These are phyloP conservation scores for Chlorophyllum brunneum DNA, from an alignment of 768 basidiomycete species.

Conservation along the genomic window DNA sequence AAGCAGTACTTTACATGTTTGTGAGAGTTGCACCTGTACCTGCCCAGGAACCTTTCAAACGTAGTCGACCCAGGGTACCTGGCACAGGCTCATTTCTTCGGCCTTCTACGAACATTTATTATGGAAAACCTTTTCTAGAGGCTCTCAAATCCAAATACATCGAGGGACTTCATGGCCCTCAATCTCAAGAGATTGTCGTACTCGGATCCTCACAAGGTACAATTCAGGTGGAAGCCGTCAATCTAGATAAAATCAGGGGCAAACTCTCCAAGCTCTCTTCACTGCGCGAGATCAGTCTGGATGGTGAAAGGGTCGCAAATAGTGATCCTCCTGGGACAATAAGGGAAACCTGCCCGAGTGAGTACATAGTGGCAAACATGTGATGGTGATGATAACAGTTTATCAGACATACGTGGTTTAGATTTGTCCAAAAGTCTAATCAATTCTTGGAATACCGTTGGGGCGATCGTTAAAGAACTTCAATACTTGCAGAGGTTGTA, in stretches of 20 bases:
- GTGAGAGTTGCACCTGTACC: conserved; percentile 38
- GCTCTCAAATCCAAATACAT: conserved; percentile 80
- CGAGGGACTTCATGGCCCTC: conserved; percentile 51
- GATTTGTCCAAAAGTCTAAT: conserved; percentile 80
- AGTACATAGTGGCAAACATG: conserved; percentile 22
- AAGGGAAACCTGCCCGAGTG: conserved; percentile 61
- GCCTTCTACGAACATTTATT: conserved; percentile 51
- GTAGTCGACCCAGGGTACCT: conserved; percentile 38
- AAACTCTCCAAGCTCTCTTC: conserved; percentile 64
- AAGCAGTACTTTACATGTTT: conserved; percentile 74
- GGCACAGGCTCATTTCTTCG: conserved; percentile 81
- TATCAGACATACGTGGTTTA: conserved; percentile 67
- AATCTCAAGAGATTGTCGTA: conserved; percentile 55
- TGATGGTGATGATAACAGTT: conserved; percentile 7
- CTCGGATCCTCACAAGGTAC: conserved; percentile 80
- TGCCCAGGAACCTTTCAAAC: conserved; percentile 17
- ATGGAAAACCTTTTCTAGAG: conserved; percentile 68
- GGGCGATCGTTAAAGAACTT: conserved; percentile 59
- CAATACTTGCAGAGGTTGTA: conserved; percentile 59
- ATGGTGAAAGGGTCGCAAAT: conserved; percentile 57
- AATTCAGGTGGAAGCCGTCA: conserved; percentile 85
- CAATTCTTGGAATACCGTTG: conserved; percentile 65
- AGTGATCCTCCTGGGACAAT: conserved; percentile 50
- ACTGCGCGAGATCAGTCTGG: conserved; percentile 78
- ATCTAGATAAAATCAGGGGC: conserved; percentile 71